Evolutionary conservation across 352 stramenopile genomes (phyloP), one percentile per base, ranked within the genome.

Genomic region (Pythium coloratum): DNA sequence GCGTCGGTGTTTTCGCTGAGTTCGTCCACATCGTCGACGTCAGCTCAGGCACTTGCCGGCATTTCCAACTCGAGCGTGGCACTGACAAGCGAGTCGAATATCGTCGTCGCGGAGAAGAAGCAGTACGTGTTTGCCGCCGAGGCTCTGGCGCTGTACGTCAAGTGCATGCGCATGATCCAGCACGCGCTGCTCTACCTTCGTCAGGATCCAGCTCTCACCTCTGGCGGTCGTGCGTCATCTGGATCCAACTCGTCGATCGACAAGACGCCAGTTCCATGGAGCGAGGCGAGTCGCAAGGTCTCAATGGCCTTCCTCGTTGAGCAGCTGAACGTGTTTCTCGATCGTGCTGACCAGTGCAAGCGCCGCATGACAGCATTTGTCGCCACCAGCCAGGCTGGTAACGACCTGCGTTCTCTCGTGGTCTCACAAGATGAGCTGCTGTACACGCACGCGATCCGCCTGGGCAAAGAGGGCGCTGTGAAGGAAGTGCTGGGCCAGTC

Each of bases 401-500:
- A 60, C 0, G 69, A 76, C 26, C 40, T 75, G 32, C 69, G 65
- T 7, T 55, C 57, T 42, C 62, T 71, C 9, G 67, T 82, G 4
- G 70, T 83, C 8, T 86, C 78, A 2, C 80, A 84, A 30, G 80
- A 89, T 51, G 81, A 90, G 50, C 38, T 92, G 26, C 40, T 92
- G 46, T 90, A 89, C 58, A 71, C 75, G 26, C 80, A 92, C 42
- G 84, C 81, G 2, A 72, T 92, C 53, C 80, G 80, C 36, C 66
- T 90, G 9, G 84, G 78, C 24, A 83, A 84, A 32, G 77, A 92
- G 64, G 82, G 75, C 0, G 81, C 84, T 1, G 79, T 92, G 33
- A 82, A 88, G 32, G 82, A 90, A 75, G 84, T 90, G 44, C 72
- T 92, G 16, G 82, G 84, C 12, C 84, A 90, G 54, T 76, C 70